A percentile compares a stretch with the other conserved stretches of the same genome.
phyloP scores from a whole-genome alignment of 148 eudicot species.

The Suaeda aralocaspica region DNA sequence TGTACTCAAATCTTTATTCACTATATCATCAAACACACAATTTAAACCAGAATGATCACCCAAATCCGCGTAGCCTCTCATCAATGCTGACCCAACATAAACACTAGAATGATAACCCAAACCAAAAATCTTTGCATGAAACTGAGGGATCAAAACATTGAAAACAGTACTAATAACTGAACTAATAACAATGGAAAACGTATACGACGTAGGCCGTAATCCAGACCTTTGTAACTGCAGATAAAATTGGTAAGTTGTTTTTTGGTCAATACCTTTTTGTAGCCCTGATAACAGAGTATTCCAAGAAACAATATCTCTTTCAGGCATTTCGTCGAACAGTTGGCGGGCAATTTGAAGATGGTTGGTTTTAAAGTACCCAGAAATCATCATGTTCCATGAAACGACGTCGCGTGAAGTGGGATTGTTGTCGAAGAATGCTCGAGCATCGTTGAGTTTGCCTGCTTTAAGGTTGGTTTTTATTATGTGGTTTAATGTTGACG shows the following conservation, averaged over 20 bases:
- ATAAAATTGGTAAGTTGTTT: conserved; percentile 27
- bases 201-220: conserved; percentile 45
- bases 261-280: conserved; percentile 26
- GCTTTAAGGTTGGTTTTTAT: conserved; percentile 37
- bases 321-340: conserved; percentile 73
- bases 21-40: conserved; percentile 51
- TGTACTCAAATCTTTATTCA: conserved; percentile 35
- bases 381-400: conserved; percentile 61
- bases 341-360: conserved; percentile 37
- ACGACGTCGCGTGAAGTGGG: conserved; percentile 35
- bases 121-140: conserved; percentile 44
- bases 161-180: conserved; percentile 32
- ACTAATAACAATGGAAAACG: conserved; percentile 50
- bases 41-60: conserved; percentile 29
- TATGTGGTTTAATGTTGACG: conserved; percentile 33
- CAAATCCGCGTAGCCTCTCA: conserved; percentile 49
- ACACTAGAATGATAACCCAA: conserved; percentile 34
- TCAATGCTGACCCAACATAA: conserved; percentile 63
- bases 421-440: conserved; percentile 45
- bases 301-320: conserved; percentile 68
- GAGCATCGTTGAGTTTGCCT: conserved; percentile 35
- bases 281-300: conserved; percentile 59
- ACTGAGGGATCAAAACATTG: conserved; percentile 52
- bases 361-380: conserved; percentile 35
- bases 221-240: conserved; percentile 35